Evolutionary conservation across 495 filamentous ascomycete species (phyloP).

Genomic region (Hypoxylon crocopeplum): DNA sequence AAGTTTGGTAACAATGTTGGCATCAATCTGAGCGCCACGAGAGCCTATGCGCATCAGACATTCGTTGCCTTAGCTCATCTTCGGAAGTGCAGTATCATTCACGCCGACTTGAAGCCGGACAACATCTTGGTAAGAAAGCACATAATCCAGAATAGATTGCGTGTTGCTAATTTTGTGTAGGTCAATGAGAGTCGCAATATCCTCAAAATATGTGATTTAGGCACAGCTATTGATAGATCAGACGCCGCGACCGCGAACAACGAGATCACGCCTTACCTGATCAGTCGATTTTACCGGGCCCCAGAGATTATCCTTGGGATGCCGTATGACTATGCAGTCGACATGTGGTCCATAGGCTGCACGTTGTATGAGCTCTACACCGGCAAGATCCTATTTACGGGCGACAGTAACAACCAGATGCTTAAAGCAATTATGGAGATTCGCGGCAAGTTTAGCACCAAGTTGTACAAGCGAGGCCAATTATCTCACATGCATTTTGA

Average conservation of each 20-base stretch:
- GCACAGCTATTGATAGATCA: conserved; percentile 86
- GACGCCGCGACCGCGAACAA: conserved; percentile 70
- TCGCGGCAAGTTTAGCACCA: conserved; percentile 87
- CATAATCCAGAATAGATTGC: not conserved
- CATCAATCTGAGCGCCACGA: conserved; percentile 83
- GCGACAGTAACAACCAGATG: conserved; percentile 98
- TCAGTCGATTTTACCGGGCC: conserved; percentile 95
- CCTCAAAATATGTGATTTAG: conserved; percentile 94
- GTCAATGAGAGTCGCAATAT: conserved; percentile 84
- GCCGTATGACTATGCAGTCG: conserved; percentile 90
- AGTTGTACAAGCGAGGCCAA: conserved; percentile 80
- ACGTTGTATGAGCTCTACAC: conserved; percentile 97
- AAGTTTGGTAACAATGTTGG: conserved; percentile 95
- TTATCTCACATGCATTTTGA: conserved; percentile 83
- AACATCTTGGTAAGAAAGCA: conserved; percentile 73
- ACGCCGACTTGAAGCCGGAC: conserved; percentile 96
- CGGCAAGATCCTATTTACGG: conserved; percentile 94
- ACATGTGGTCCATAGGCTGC: conserved; percentile 97
- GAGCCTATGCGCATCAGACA: conserved; percentile 91
- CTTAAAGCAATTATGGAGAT: conserved; percentile 94
- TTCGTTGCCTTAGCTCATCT: conserved; percentile 86
- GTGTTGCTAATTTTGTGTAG: conserved; percentile 46
- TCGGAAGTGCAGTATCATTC: conserved; percentile 89
- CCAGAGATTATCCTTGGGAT: conserved; percentile 98
- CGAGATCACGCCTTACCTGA: conserved; percentile 90